phyloP scores from a whole-genome alignment of 192 early-diverging fungal species.

The Geosiphon pyriformis region DNA sequence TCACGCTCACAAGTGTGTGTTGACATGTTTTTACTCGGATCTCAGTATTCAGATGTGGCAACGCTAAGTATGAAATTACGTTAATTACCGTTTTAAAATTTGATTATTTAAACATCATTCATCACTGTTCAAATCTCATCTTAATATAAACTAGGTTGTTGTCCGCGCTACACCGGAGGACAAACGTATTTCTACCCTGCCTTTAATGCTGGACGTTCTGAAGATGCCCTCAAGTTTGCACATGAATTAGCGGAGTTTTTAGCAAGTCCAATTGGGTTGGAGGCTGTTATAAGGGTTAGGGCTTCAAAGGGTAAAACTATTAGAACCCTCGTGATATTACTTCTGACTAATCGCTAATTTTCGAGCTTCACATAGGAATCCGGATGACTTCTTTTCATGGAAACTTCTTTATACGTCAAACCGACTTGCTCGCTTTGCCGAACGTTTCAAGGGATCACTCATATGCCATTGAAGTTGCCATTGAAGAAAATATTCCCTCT shows the following conservation, averaged over 20 bases:
- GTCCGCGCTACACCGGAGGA: conserved; percentile 85
- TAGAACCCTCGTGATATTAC: no score
- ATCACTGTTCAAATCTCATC: not conserved
- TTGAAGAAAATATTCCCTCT: conserved; percentile 72
- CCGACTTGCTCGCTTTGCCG: conserved; percentile 86
- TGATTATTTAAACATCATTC: not conserved
- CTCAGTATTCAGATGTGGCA: conserved; percentile 81
- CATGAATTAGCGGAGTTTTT: conserved; percentile 79
- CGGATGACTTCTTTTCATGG: conserved; percentile 89
- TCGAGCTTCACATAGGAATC: conserved; percentile 35
- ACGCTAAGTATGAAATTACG: conserved; percentile 68
- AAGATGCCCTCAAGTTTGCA: conserved; percentile 80
- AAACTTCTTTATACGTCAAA: conserved; percentile 94
- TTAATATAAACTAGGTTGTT: conserved; percentile 41
- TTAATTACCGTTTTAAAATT: conserved; percentile 14
- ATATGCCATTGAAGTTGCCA: conserved; percentile 76
- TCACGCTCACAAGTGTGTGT: conserved; percentile 83
- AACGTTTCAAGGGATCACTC: conserved; percentile 89
- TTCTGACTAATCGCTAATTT: no score
- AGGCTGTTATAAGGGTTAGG: conserved; percentile 90
- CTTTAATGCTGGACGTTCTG: conserved; percentile 75
- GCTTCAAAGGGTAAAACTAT: conserved; percentile 79
- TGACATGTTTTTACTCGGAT: conserved; percentile 84
- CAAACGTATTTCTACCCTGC: conserved; percentile 83
- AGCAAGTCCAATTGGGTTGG: conserved; percentile 72